Evolutionary conservation across 345 rosid genomes (phyloP), one percentile per base, ranked within the genome.

Genomic region (Eucalyptus marginata): DNA sequence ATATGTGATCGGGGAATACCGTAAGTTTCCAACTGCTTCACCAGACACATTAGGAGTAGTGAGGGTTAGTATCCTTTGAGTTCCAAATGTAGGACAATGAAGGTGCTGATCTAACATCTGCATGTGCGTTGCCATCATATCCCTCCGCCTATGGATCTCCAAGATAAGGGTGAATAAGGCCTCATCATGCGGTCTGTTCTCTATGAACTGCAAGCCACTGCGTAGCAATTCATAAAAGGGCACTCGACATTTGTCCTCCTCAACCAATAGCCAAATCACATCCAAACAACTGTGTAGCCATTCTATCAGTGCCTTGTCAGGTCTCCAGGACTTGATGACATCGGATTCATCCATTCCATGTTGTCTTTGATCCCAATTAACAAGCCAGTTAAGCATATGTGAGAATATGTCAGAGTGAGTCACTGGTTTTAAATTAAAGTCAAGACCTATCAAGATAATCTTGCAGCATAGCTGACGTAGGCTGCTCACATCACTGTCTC

Each of bases 51-150:
- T 96, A 62, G 96, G 94, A 90, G 95, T 93, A 86, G 95, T 93
- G 80, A 93, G 97, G 50, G 97, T 93, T 86, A 95, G 88, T 88
- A 96, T 93, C 89, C 99, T 95, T 91, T 95, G 97, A 86, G 99
- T 96, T 62, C 99, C 99, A 95, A 97, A 96, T 49, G 99, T 93
- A 84, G 99, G 99, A 91, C 99, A 97, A 90, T 98, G 99, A 88
- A 98, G 99, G 90, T 96, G 99, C 89, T 97, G 99, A 91, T 96
- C 99, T 92, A 98, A 90, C 99, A 98, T 97, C 89, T 94, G 96
- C 99, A 98, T 98, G 91, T 98, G 99, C 98, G 93, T 95, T 50
- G 99, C 99, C 99, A 98, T 96, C 91, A 94, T 95, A 93, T 98
- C 99, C 91, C 99, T 94, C 92, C 99, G 95, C 96, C 99, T 91